A percentile compares a stretch with the other conserved stretches of the same genome.
Conservation (phyloP, 306 rosid species). For the Citrullus colocynthis region DNA sequence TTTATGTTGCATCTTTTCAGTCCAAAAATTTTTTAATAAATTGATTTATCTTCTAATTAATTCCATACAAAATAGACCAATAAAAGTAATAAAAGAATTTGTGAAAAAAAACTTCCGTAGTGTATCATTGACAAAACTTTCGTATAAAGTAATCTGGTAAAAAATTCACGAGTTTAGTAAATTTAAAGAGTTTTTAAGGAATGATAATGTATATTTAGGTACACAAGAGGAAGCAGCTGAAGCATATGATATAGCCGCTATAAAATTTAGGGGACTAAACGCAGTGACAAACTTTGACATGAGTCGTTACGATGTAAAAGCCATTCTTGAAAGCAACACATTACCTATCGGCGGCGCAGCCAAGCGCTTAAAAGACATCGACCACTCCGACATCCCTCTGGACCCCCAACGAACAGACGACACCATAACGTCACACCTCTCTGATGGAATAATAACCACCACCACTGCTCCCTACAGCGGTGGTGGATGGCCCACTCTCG, state of each 20-base stretch:
- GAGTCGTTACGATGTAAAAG: conserved; percentile 75
- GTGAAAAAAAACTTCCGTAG: too few species aligned
- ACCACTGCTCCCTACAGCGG: conserved; percentile 5
- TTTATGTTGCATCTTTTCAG: too few species aligned
- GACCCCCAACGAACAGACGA: conserved; percentile 19
- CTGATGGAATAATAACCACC: conserved; percentile 18
- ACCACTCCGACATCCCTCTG: conserved; percentile 25
- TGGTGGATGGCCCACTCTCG: conserved; percentile 38
- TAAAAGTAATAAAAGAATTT: too few species aligned
- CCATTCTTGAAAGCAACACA: conserved; percentile 64
- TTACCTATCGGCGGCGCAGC: conserved; percentile 74
- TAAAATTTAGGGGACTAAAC: conserved; percentile 73
- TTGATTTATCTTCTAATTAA: too few species aligned
- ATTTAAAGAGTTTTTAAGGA: not conserved
- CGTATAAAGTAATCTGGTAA: too few species aligned
- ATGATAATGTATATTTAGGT: conserved; percentile 18
- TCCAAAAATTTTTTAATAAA: too few species aligned
- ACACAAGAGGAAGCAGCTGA: conserved; percentile 98
- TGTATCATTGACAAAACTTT: too few species aligned
- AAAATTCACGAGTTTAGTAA: too few species aligned
- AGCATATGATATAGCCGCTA: conserved; percentile 90
- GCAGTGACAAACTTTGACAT: conserved; percentile 98
- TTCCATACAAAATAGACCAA: too few species aligned
- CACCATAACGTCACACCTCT: conserved; percentile 19
- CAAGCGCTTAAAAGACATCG: conserved; percentile 61